These are phyloP conservation scores for Salvia splendens DNA, from an alignment of 257 asterid genomes.

Conservation along the genomic window DNA sequence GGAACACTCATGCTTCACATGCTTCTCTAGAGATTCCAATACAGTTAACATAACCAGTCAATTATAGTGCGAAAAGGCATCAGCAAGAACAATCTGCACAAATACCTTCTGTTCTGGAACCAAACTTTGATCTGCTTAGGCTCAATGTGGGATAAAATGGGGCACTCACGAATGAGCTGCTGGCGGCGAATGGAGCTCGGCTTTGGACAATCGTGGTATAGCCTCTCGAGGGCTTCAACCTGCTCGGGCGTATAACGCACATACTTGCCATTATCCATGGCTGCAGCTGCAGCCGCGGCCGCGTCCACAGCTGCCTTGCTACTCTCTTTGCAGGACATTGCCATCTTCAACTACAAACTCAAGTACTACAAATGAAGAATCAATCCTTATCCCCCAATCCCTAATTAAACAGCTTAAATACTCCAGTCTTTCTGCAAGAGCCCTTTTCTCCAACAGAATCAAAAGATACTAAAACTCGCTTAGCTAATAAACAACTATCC, in stretches of 20 bases:
- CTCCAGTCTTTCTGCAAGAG: conserved; percentile 15
- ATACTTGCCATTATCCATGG: conserved; percentile 74
- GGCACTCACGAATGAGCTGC: conserved; percentile 86
- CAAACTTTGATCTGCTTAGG: conserved; percentile 94
- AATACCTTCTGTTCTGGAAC: conserved; percentile 91
- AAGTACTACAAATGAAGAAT: conserved; percentile 11
- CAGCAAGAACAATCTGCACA: neutral
- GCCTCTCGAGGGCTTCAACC: conserved; percentile 92
- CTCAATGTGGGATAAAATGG: conserved; percentile 76
- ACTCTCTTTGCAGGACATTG: conserved; percentile 74
- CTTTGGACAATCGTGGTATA: conserved; percentile 86
- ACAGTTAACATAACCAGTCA: neutral
- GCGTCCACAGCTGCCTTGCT: conserved; percentile 35
- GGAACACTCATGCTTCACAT: neutral
- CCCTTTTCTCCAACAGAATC: conserved; percentile 23
- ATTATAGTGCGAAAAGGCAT: neutral
- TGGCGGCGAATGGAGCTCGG: conserved; percentile 89
- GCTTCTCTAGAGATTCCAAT: neutral
- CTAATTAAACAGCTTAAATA: neutral
- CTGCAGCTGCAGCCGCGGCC: conserved; percentile 21
- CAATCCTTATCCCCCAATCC: neutral
- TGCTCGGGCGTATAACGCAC: conserved; percentile 90
- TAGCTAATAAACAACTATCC: conserved; percentile 13
- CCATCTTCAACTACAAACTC: conserved; percentile 39
- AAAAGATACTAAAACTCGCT: conserved; percentile 6